Base-by-base conservation (phyloP, 2,329 filamentous ascomycete species). In the Pseudogymnoascus sp. region DNA sequence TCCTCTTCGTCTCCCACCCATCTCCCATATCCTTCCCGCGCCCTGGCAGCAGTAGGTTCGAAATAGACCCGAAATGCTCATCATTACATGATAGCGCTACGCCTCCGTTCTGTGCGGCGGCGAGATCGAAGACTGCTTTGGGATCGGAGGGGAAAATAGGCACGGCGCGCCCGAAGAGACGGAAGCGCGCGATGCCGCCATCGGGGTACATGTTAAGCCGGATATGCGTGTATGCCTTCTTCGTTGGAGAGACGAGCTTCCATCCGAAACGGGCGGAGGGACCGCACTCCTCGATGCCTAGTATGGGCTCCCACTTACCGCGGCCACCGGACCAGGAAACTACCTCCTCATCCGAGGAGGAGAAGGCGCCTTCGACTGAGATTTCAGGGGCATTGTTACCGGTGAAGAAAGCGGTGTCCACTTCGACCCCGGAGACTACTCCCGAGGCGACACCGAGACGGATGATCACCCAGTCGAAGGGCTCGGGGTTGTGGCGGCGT, bases 11-110 rank as follows among this genome's bases (percentile, higher is more conserved):
- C 75, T 94, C 90, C 90, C 90, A 94, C 6, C 90, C 90, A 71
- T 93, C 90, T 58, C 89, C 88, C 90, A 94, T 94, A 74, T 94
- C 88, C 72, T 87, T 85, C 41, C 89, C 89, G 25, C 89, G 80
- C 2, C 88, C 89, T 0, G 89, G 89, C 3, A 92, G 78, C n/a
- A 92, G 80, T 34, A 93, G 77, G 74, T 93, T 92, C 70, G 89
- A 85, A 72, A 88, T 91, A 37, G 85, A 88, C 63, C 90, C 89
- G 69, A 92, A 95, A 74, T 94, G 90, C 75, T 94, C 86, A 73
- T 94, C 89, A 63, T 85, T 90, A 77, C 89, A 92, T 1, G 83
- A 81, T 7, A 90, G 77, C 37, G 88, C 89, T 25, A 92, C 82
- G 34, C 84, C 90, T 41, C 90, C 90, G 72, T 91, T 92, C 68